phyloP scores from a whole-genome alignment of 495 filamentous ascomycete genomes.

The Aspergillus coremiiformis region DNA sequence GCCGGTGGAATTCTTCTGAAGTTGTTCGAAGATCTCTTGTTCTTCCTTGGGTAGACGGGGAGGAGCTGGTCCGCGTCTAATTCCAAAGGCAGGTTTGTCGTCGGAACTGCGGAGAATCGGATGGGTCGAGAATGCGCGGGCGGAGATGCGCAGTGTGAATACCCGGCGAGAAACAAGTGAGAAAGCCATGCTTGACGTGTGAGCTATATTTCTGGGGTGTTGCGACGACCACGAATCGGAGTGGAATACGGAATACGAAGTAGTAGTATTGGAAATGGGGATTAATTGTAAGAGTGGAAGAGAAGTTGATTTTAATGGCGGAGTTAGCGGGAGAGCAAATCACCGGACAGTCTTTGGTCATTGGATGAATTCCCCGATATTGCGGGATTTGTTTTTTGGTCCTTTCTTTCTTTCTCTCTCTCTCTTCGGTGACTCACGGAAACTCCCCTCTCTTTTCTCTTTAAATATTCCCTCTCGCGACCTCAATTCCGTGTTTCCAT shows the following conservation, averaged over 20 bases:
- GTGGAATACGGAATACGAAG: neutral
- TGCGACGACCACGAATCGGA: neutral
- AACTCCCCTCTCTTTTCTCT: constrained; percentile 3
- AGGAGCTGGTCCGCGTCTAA: constrained; percentile 56
- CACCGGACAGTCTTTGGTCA: neutral
- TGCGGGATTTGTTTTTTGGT: constrained; percentile 21
- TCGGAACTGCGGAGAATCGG: constrained; percentile 22
- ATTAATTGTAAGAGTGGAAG: neutral
- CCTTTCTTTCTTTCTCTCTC: neutral
- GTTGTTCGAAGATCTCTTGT: constrained; percentile 86
- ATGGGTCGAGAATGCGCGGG: constrained; percentile 30
- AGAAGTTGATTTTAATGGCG: neutral
- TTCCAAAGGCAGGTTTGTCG: constrained; percentile 30
- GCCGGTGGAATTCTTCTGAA: constrained; percentile 65
- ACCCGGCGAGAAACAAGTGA: constrained; percentile 12
- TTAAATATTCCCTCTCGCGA: neutral
- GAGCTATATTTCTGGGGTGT: neutral
- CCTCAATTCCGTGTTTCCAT: constrained; percentile 4
- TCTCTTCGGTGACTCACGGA: constrained; percentile 1
- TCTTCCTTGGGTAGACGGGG: constrained; percentile 79
- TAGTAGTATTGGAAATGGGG: neutral
- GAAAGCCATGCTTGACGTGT: constrained; percentile 5
- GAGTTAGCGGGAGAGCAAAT: constrained; percentile 11
- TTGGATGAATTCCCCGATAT: constrained; percentile 27
- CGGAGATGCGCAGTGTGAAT: constrained; percentile 18